These are phyloP conservation scores for Calonectria naviculata DNA, from an alignment of 2,329 filamentous ascomycete species.

Conservation along the genomic window DNA sequence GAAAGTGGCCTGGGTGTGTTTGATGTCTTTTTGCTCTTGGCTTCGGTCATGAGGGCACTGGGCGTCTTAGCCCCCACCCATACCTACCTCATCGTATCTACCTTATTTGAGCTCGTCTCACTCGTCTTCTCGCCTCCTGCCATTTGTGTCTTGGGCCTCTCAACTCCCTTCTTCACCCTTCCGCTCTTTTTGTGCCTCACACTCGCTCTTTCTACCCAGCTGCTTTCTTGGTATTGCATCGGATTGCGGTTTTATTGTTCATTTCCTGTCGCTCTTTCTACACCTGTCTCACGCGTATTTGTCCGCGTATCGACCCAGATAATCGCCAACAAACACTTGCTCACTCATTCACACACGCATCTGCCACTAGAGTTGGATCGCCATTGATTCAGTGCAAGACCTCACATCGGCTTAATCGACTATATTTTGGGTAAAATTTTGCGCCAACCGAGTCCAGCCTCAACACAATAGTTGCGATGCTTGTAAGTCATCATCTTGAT, in stretches of 20 bases:
- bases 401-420: constrained; percentile 5
- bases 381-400: constrained; percentile 11
- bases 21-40: background rate
- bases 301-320: background rate
- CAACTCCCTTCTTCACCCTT: constrained; percentile 22
- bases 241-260: constrained; percentile 26
- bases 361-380: too few species aligned
- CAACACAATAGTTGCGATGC: constrained; percentile 31
- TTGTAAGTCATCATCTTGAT: constrained; percentile 36
- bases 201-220: constrained; percentile 20
- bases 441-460: background rate
- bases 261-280: constrained; percentile 38
- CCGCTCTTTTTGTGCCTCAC: constrained; percentile 10
- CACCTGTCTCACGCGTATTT: constrained; percentile 11
- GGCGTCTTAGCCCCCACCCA: constrained; percentile 9
- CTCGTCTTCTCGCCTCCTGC: constrained; percentile 20
- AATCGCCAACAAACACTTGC: constrained; percentile 14
- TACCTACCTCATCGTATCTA: constrained; percentile 12
- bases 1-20: background rate
- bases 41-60: constrained; percentile 7
- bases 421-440: background rate
- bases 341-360: constrained; percentile 10
- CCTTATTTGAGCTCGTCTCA: constrained; percentile 35
- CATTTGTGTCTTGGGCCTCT: constrained; percentile 13
- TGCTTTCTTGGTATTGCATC: constrained; percentile 9